Evolutionary conservation across 768 basidiomycete species (phyloP), one percentile per base, ranked within the genome.

Genomic region (Russula dissimulans): DNA sequence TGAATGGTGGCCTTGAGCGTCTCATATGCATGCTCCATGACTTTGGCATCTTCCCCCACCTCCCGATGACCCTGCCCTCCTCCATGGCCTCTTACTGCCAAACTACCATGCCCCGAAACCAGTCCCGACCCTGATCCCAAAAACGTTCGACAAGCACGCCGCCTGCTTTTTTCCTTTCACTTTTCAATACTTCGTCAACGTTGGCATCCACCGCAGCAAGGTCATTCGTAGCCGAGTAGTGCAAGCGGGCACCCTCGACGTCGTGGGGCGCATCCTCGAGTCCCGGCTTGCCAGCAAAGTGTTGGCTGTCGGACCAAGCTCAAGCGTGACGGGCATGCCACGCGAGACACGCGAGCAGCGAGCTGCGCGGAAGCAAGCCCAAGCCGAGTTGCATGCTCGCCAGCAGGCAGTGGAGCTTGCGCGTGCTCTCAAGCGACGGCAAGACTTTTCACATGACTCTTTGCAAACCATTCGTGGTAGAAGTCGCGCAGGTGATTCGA

Each of bases 111-210:
- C 82, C 0, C 76, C 80, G 4, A 82, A 82, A 61, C 76, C 77
- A 4, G 64, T 74, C 0, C 85, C 89, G 0, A 82, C 80, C 1
- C 79, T 89, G 43, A 87, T 87, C 65, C 88, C 88, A 0, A 75
- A 77, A 29, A 70, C 77, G 0, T 91, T 83, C 65, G 91, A 92
- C 74, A 89, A 88, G 62, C 86, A 89, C 67, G 86, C 90, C 32
- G 90, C 91, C 0, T 89, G 89, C 68, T 83, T 90, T 10, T 95
- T 97, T 70, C 87, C 87, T 0, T 82, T 97, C 59, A 95, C 95
- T 1, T 95, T 99, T 69, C 94, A 97, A 69, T 97, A 92, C 68
- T 85, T 98, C 47, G 94, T 95, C 63, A 98, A 99, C 72, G 91
- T 97, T 67, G 95, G 95, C 41, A 94, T 98, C 0, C 78, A 95